Percentiles rank a stretch among this genome's conserved stretches.
Conservation (phyloP, 169 alveolate species). For the Babesia ovis region DNA sequence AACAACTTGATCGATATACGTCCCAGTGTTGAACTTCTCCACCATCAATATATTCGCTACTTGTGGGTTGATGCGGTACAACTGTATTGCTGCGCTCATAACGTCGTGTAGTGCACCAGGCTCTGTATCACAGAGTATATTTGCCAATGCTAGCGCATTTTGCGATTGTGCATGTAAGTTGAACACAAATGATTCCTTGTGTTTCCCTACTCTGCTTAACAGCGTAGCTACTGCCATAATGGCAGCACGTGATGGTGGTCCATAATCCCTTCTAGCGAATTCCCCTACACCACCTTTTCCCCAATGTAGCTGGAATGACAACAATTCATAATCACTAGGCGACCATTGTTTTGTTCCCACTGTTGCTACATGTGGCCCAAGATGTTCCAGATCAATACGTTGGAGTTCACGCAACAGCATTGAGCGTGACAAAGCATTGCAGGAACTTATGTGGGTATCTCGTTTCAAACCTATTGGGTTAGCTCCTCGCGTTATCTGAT, state of each 20-base stretch:
- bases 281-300: not conserved
- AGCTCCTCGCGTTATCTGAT: too few species aligned
- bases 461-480: too few species aligned
- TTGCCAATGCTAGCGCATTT: not conserved
- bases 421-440: too few species aligned
- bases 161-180: not conserved
- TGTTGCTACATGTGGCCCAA: not conserved
- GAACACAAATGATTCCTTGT: constrained; percentile 6
- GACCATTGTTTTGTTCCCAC: not conserved
- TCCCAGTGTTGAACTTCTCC: not conserved
- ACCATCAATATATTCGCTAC: not conserved
- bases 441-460: too few species aligned
- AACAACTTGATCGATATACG: not conserved
- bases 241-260: constrained; percentile 20
- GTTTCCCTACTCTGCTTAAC: not conserved
- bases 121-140: constrained; percentile 1
- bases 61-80: constrained; percentile 6
- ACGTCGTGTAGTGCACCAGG: constrained; percentile 7
- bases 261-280: not conserved
- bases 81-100: constrained; percentile 12
- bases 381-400: not conserved
- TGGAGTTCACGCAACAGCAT: not conserved
- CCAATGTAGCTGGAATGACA: not conserved
- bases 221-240: constrained; percentile 3
- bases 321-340: constrained; percentile 6